Percentiles rank a stretch among this genome's conserved stretches.
These are phyloP conservation scores for Sordariomycetes sp. DNA, from an alignment of 2,329 filamentous ascomycete genomes.

Conservation along the genomic window DNA sequence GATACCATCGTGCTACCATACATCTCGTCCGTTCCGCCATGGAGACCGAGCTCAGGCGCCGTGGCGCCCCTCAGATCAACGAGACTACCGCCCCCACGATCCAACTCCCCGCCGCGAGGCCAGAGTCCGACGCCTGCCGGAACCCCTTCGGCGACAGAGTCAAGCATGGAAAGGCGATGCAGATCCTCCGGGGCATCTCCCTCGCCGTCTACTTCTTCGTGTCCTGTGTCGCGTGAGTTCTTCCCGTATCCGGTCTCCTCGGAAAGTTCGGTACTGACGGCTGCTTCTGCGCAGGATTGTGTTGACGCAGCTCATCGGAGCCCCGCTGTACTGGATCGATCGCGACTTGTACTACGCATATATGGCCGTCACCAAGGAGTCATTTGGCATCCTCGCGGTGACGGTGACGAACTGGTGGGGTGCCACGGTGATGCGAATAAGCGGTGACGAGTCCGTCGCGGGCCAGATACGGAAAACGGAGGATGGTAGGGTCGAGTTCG, in stretches of 20 bases:
- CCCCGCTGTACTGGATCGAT: slow-evolving; percentile 64
- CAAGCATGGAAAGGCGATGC: slow-evolving; percentile 34
- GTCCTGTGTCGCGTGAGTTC: slow-evolving; percentile 33
- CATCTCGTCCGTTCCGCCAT: neutral
- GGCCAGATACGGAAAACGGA: slow-evolving; percentile 57
- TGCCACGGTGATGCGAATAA: slow-evolving; percentile 71
- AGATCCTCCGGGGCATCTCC: slow-evolving; percentile 36
- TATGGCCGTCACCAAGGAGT: slow-evolving; percentile 78
- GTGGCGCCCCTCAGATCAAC: neutral
- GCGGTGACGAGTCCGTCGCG: slow-evolving; percentile 67
- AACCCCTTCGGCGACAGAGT: slow-evolving; percentile 41
- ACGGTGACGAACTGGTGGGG: slow-evolving; percentile 79
- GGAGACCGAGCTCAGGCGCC: slow-evolving; percentile 3
- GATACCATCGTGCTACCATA: neutral
- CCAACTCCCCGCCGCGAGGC: slow-evolving; percentile 2
- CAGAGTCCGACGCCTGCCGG: slow-evolving; percentile 2
- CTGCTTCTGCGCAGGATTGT: slow-evolving; percentile 35
- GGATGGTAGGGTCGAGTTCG: slow-evolving; percentile 63
- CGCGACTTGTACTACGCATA: slow-evolving; percentile 71
- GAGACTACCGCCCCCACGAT: slow-evolving; percentile 1
- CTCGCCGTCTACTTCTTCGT: slow-evolving; percentile 37
- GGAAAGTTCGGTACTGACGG: neutral
- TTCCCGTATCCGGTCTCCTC: neutral
- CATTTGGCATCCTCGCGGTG: slow-evolving; percentile 65
- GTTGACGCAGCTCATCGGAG: slow-evolving; percentile 61